Percentiles rank a stretch among this genome's conserved stretches.
Evolutionary conservation across 2,329 filamentous ascomycete genomes (phyloP).

Genomic region (Aspergillus brunneoviolaceus): DNA sequence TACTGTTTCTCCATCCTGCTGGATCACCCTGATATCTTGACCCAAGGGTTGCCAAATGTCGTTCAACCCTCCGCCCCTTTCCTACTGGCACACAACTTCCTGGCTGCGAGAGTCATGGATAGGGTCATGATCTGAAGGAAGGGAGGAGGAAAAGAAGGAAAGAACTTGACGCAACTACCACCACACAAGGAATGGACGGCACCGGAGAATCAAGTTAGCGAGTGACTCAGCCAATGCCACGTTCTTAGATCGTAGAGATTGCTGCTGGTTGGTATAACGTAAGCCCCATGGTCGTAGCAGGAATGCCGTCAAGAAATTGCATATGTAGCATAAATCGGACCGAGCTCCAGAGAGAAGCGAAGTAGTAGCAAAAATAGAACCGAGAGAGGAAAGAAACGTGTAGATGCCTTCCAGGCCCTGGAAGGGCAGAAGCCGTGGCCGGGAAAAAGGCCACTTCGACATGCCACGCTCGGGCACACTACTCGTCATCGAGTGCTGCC

Average conservation of each 20-base stretch:
- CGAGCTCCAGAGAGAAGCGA: neutral
- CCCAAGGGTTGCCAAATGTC: neutral
- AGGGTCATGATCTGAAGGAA: no score
- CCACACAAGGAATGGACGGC: neutral
- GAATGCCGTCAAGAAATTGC: neutral
- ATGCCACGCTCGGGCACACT: neutral
- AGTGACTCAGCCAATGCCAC: neutral
- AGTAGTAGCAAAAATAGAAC: neutral
- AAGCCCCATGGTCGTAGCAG: neutral
- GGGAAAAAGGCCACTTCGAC: neutral
- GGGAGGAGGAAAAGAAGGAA: neutral
- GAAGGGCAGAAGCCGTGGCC: neutral
- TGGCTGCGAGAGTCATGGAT: neutral
- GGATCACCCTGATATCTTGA: neutral
- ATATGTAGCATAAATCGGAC: neutral
- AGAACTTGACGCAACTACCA: neutral
- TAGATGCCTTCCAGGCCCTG: neutral
- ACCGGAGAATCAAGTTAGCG: neutral
- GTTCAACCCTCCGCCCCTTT: neutral
- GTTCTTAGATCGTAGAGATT: neutral
- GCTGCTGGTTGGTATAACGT: neutral
- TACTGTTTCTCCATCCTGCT: neutral
- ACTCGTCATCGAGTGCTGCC: conserved; percentile 28
- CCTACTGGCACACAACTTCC: neutral
- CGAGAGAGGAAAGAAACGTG: neutral